phyloP scores from a whole-genome alignment of 495 filamentous ascomycete species.

The Aspergillus diversus region DNA sequence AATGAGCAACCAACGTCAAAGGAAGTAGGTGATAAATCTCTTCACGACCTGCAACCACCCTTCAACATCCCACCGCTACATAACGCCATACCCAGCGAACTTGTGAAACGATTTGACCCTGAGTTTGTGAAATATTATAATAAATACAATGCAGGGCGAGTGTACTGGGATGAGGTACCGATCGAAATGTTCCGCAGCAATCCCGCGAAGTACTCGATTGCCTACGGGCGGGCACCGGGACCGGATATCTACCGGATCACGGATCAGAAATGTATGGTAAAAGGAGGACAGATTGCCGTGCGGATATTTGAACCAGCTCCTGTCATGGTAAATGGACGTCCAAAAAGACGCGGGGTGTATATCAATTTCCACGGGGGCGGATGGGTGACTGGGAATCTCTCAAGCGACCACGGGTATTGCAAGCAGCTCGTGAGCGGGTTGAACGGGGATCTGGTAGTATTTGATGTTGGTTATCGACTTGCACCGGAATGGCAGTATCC shows the following conservation, averaged over 20 bases:
- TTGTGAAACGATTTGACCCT: slow-evolving; percentile 35
- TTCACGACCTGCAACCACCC: slow-evolving; percentile 27
- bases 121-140: slow-evolving; percentile 40
- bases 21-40: slow-evolving; percentile 11
- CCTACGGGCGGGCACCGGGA: slow-evolving; percentile 36
- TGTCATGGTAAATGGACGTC: slow-evolving; percentile 26
- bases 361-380: slow-evolving; percentile 44
- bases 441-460: slow-evolving; percentile 38
- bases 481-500: slow-evolving; percentile 41
- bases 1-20: background rate
- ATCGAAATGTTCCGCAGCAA: slow-evolving; percentile 47
- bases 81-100: slow-evolving; percentile 37
- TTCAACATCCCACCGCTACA: slow-evolving; percentile 34
- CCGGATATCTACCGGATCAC: slow-evolving; percentile 40
- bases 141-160: slow-evolving; percentile 38
- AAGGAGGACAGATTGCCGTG: slow-evolving; percentile 37
- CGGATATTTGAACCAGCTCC: slow-evolving; percentile 40
- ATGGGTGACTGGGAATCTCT: slow-evolving; percentile 41
- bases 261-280: slow-evolving; percentile 40
- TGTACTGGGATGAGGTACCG: slow-evolving; percentile 43
- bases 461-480: slow-evolving; percentile 43
- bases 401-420: slow-evolving; percentile 38
- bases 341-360: slow-evolving; percentile 37
- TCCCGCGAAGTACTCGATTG: slow-evolving; percentile 36
- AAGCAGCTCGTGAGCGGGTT: slow-evolving; percentile 37